Conservation (phyloP, 345 rosid genomes). For the Pistacia vera region DNA sequence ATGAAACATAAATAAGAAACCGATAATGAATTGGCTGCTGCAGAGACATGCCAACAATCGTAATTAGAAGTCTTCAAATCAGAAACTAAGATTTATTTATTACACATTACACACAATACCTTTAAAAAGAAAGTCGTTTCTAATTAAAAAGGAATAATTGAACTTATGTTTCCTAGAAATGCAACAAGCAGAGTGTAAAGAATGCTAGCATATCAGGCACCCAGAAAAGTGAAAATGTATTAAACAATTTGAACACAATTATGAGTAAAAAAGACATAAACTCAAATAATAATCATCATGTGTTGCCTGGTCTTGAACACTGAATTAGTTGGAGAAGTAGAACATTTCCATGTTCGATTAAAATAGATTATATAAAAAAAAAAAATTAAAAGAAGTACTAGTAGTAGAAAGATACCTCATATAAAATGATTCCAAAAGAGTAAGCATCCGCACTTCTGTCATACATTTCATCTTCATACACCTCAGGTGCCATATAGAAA, state of each 20-base stretch:
- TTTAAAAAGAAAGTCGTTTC: background rate
- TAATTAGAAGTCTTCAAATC: background rate
- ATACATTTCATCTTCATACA: conserved; percentile 58
- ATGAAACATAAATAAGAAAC: background rate
- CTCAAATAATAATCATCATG: no score
- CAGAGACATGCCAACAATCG: background rate
- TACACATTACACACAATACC: background rate
- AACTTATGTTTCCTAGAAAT: background rate
- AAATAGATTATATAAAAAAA: no score
- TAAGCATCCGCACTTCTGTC: conserved; percentile 83
- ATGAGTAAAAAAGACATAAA: no score
- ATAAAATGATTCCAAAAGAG: conserved; percentile 81
- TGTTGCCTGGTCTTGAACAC: no score
- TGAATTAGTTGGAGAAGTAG: no score
- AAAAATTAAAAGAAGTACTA: no score
- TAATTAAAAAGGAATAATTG: background rate
- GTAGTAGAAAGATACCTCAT: conserved; percentile 61
- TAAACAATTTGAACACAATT: background rate
- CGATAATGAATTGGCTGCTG: background rate
- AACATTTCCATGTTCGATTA: no score
- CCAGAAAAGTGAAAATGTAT: background rate
- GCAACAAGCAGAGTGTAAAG: background rate
- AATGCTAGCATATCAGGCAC: background rate
- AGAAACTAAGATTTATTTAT: background rate
- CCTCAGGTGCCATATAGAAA: conserved; percentile 81